Percentiles rank a stretch among this genome's conserved stretches.
These are phyloP conservation scores for Colletotrichum sojae DNA, from an alignment of 2,329 filamentous ascomycete species.

Conservation along the genomic window DNA sequence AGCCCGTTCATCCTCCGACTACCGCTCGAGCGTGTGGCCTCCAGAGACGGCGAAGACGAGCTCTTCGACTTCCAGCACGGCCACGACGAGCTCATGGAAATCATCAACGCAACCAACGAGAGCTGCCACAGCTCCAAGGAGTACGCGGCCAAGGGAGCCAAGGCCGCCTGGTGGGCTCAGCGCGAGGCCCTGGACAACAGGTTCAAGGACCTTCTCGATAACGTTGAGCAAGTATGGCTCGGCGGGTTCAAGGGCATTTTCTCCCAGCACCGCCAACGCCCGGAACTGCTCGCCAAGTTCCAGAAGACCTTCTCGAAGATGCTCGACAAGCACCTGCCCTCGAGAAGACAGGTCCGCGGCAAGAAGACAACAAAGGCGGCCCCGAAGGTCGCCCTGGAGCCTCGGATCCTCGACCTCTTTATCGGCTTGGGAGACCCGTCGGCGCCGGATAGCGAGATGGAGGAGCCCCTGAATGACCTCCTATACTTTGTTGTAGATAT, in stretches of 20 bases:
- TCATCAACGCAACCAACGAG: slow-evolving; percentile 85
- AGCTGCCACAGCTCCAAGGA: slow-evolving; percentile 81
- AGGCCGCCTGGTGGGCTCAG: slow-evolving; percentile 90
- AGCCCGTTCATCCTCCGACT: slow-evolving; percentile 89
- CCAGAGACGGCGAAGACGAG: slow-evolving; percentile 82
- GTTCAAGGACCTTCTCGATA: slow-evolving; percentile 82
- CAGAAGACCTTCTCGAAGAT: slow-evolving; percentile 83
- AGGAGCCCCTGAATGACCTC: slow-evolving; percentile 91
- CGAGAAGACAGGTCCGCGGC: slow-evolving; percentile 74
- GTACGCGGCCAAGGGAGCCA: slow-evolving; percentile 80
- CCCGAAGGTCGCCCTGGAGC: slow-evolving; percentile 65
- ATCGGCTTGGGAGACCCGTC: slow-evolving; percentile 84
- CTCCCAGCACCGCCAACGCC: slow-evolving; percentile 76
- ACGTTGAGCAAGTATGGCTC: slow-evolving; percentile 94
- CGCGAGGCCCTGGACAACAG: slow-evolving; percentile 84
- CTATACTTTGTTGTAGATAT: slow-evolving; percentile 98
- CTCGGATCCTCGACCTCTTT: slow-evolving; percentile 86
- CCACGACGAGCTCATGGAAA: slow-evolving; percentile 83
- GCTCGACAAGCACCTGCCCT: slow-evolving; percentile 88
- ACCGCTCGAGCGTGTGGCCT: slow-evolving; percentile 86
- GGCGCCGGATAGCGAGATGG: slow-evolving; percentile 78
- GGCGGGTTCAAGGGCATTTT: slow-evolving; percentile 97
- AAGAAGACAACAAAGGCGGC: slow-evolving; percentile 64
- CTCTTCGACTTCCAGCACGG: slow-evolving; percentile 88
- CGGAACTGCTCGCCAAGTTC: slow-evolving; percentile 80